Evolutionary conservation across 2,329 filamentous ascomycete species (phyloP).

Genomic region (Fusarium protoensiforme): DNA sequence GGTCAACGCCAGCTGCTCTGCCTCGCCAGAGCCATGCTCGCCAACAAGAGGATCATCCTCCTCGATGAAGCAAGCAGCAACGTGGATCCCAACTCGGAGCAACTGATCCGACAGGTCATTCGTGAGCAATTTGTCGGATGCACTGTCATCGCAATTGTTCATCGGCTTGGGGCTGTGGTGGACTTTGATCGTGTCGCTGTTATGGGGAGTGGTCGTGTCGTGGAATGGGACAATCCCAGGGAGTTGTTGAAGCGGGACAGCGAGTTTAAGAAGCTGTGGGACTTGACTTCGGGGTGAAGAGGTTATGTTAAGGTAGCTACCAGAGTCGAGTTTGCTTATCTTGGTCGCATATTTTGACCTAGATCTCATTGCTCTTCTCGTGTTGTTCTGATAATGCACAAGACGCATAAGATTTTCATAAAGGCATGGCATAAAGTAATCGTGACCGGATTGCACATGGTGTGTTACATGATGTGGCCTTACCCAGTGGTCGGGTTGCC

Average conservation of each 20-base stretch:
- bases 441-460: too few relatives aligned
- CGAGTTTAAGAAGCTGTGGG: slow-evolving; percentile 23
- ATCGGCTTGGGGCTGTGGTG: slow-evolving; percentile 36
- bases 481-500: too few relatives aligned
- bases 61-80: slow-evolving; percentile 53
- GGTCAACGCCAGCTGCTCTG: slow-evolving; percentile 60
- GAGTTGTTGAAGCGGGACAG: slow-evolving; percentile 16
- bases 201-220: slow-evolving; percentile 10
- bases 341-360: neutral
- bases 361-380: neutral
- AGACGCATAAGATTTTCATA: neutral
- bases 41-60: slow-evolving; percentile 48
- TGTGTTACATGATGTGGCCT: too few relatives aligned
- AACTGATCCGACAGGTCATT: slow-evolving; percentile 48
- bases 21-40: slow-evolving; percentile 50
- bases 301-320: neutral
- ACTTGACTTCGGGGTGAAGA: slow-evolving; percentile 8
- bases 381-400: neutral
- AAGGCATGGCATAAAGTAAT: too few relatives aligned
- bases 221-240: slow-evolving; percentile 24
- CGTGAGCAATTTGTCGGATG: slow-evolving; percentile 50
- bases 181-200: slow-evolving; percentile 24
- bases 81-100: slow-evolving; percentile 49
- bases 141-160: slow-evolving; percentile 62
- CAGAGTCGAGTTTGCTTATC: neutral